Conservation (phyloP, 352 stramenopile genomes). For the Thalassiosira hispida region DNA sequence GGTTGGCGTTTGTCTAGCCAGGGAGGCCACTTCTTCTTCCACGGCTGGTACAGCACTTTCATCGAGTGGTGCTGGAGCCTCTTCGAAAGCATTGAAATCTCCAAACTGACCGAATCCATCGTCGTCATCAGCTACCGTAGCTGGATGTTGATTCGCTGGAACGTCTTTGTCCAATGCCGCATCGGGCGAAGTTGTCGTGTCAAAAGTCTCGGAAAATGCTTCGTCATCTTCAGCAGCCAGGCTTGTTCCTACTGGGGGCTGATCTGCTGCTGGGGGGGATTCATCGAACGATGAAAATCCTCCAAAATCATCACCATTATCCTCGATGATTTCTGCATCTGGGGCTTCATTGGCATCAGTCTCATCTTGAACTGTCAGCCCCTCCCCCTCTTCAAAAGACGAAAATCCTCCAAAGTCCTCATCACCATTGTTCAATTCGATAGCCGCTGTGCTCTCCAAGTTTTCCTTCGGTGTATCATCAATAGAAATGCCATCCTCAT, state of each 20-base stretch:
- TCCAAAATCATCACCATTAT: constrained; percentile 39
- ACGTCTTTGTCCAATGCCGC: too few relatives aligned
- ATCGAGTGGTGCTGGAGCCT: neutral
- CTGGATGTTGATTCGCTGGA: too few relatives aligned
- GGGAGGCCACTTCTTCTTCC: too few relatives aligned
- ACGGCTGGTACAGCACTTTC: neutral
- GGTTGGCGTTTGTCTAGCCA: neutral
- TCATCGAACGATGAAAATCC: constrained; percentile 16
- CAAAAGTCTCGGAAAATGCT: too few relatives aligned
- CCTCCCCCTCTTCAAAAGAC: neutral
- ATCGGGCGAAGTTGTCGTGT: too few relatives aligned
- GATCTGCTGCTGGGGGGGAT: neutral
- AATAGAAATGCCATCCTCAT: constrained; percentile 8
- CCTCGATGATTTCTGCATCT: neutral
- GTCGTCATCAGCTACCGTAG: neutral
- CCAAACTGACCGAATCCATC: constrained; percentile 21
- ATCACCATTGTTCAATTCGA: neutral
- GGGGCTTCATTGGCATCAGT: neutral
- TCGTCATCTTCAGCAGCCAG: neutral
- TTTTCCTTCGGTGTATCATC: neutral
- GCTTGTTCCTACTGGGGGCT: too few relatives aligned
- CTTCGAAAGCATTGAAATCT: constrained; percentile 20
- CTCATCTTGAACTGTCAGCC: neutral
- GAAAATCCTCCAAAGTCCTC: constrained; percentile 6
- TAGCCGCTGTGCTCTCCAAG: neutral